phyloP scores from a whole-genome alignment of 192 early-diverging fungal genomes.

The Backusella psychrophila region DNA sequence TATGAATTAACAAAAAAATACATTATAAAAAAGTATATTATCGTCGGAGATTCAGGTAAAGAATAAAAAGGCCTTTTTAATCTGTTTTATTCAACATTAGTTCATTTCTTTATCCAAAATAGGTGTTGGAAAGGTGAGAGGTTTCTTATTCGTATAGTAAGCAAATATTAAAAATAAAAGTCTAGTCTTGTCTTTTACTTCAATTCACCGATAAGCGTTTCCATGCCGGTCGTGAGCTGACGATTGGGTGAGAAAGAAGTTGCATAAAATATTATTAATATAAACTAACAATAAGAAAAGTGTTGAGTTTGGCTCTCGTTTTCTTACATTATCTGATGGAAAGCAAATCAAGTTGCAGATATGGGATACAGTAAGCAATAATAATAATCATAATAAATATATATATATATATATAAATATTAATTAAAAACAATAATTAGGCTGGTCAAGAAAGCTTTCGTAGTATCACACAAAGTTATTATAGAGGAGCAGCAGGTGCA shows the following conservation, averaged over 20 bases:
- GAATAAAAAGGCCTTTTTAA: too few relatives aligned
- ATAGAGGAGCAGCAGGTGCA: conserved; percentile 77
- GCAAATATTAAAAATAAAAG: conserved; percentile 2
- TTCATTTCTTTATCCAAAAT: conserved; percentile 9
- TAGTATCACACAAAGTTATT: conserved; percentile 84
- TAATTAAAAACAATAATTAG: conserved; percentile 23
- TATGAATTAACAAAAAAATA: background rate
- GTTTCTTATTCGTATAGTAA: background rate
- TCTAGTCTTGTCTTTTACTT: conserved; percentile 69
- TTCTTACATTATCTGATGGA: conserved; percentile 64
- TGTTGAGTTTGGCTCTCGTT: conserved; percentile 81
- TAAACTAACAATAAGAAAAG: conserved; percentile 22
- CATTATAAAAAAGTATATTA: conserved; percentile 62
- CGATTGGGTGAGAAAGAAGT: conserved; percentile 61
- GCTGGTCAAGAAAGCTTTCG: conserved; percentile 86
- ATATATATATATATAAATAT: conserved; percentile 24
- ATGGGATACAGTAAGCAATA: conserved; percentile 81
- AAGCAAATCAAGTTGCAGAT: conserved; percentile 91
- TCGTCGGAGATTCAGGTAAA: conserved; percentile 78
- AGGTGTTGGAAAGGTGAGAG: conserved; percentile 74
- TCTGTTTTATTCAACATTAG: too few relatives aligned
- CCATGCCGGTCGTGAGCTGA: conserved; percentile 77
- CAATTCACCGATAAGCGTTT: conserved; percentile 85
- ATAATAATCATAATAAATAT: background rate
- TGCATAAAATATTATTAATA: conserved; percentile 1